These are phyloP conservation scores for Boletus patriciae DNA, from an alignment of 768 basidiomycete genomes.

Conservation along the genomic window DNA sequence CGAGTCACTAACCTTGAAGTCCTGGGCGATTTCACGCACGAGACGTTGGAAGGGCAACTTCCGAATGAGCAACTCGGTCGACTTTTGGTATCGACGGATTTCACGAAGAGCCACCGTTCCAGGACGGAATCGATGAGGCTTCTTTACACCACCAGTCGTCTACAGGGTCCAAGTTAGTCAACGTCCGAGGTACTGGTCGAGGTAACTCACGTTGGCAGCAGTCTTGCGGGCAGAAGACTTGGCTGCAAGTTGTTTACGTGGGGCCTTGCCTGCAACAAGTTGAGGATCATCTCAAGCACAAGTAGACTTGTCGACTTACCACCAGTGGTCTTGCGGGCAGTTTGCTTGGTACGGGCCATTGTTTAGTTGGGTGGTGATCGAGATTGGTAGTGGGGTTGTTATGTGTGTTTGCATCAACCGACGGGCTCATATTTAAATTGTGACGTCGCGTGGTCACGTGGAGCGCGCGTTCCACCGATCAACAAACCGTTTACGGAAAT, in stretches of 20 bases:
- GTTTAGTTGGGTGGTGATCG: background rate
- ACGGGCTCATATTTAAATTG: conserved; percentile 17
- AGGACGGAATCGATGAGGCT: conserved; percentile 83
- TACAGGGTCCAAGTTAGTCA: conserved; percentile 21
- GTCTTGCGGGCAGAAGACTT: conserved; percentile 63
- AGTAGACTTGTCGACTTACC: conserved; percentile 39
- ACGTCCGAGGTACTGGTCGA: background rate
- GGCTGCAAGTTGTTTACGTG: conserved; percentile 70
- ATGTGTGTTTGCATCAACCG: background rate
- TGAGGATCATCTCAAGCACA: background rate
- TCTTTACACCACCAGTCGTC: conserved; percentile 88
- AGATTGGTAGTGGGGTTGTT: background rate
- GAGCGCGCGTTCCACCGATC: background rate
- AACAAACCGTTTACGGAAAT: conserved; percentile 21
- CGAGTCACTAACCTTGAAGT: conserved; percentile 70
- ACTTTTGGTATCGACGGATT: conserved; percentile 87
- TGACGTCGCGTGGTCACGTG: conserved; percentile 35
- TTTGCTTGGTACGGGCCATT: conserved; percentile 79
- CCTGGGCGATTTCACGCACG: conserved; percentile 88
- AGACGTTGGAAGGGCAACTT: conserved; percentile 91
- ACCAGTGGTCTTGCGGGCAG: conserved; percentile 76
- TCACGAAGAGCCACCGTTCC: conserved; percentile 90
- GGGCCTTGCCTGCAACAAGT: conserved; percentile 49
- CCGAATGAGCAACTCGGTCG: conserved; percentile 81
- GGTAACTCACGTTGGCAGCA: conserved; percentile 37